Evolutionary conservation across 1,284 basidiomycete genomes (phyloP).

Genomic region (Cystobasidium pallidum): DNA sequence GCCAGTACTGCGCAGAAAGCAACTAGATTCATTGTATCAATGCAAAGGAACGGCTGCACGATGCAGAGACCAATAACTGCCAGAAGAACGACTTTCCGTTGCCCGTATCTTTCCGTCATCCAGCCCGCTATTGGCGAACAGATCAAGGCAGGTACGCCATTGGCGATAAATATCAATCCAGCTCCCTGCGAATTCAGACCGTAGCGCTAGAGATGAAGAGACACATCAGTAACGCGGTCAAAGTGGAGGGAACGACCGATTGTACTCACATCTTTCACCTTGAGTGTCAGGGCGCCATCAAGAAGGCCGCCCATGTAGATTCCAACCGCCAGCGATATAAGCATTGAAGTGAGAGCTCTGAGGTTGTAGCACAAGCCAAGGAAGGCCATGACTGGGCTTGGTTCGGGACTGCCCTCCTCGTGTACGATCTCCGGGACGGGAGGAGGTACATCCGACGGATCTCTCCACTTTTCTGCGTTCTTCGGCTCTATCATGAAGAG

Average conservation of each 20-base stretch:
- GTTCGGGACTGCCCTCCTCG: not conserved
- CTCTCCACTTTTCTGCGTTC: constrained; percentile 44
- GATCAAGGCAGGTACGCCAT: constrained; percentile 48
- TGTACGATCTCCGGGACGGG: not conserved
- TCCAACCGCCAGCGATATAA: constrained; percentile 47
- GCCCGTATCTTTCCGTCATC: constrained; percentile 46
- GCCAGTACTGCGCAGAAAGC: constrained; percentile 50
- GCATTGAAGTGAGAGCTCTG: constrained; percentile 30
- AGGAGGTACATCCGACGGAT: not conserved
- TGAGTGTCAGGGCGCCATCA: constrained; percentile 42
- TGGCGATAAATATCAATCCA: constrained; percentile 50
- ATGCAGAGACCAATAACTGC: constrained; percentile 44
- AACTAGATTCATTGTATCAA: constrained; percentile 47
- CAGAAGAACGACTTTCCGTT: constrained; percentile 45
- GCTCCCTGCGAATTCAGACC: constrained; percentile 47
- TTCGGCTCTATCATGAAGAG: constrained; percentile 52
- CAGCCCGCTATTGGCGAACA: constrained; percentile 38
- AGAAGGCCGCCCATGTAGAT: constrained; percentile 48
- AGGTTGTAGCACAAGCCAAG: constrained; percentile 25
- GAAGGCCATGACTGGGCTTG: constrained; percentile 19
- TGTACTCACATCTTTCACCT: not conserved
- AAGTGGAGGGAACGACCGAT: not conserved
- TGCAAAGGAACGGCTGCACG: constrained; percentile 47
- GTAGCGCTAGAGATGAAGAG: constrained; percentile 47
- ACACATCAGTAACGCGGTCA: constrained; percentile 15